Evolutionary conservation across 805 yeast species (phyloP).

Genomic region (Yarrowia yakushimensis): DNA sequence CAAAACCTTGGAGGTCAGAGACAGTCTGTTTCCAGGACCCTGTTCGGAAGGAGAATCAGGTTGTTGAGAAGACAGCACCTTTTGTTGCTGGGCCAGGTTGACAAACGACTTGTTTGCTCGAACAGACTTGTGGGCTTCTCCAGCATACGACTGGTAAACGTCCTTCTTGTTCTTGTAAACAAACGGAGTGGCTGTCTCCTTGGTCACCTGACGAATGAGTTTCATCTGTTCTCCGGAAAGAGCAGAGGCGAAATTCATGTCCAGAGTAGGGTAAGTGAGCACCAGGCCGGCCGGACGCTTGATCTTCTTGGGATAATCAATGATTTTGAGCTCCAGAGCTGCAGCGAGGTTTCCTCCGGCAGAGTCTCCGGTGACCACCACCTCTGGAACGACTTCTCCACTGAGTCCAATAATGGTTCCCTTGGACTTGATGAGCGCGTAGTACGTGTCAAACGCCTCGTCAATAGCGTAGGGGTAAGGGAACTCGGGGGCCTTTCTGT

Average conservation of each 20-base stretch:
- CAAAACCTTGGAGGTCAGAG: conserved; percentile 36
- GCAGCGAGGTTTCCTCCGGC: conserved; percentile 43
- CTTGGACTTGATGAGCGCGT: conserved; percentile 27
- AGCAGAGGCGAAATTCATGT: conserved; percentile 33
- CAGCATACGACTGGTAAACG: conserved; percentile 25
- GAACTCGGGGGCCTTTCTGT: conserved; percentile 49
- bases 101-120: conserved; percentile 14
- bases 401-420: conserved; percentile 27
- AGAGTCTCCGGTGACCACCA: conserved; percentile 47
- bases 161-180: conserved; percentile 30
- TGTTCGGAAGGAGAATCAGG: conserved; percentile 4
- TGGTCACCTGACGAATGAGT: conserved; percentile 31
- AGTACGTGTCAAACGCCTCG: conserved; percentile 36
- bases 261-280: conserved; percentile 35
- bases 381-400: conserved; percentile 29
- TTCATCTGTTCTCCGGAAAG: conserved; percentile 32
- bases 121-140: neutral
- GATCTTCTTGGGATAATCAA: conserved; percentile 7
- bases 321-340: conserved; percentile 34
- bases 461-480: conserved; percentile 49
- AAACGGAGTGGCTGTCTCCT: conserved; percentile 25
- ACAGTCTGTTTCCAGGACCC: conserved; percentile 28
- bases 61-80: neutral
- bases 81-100: neutral
- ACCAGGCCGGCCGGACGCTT: conserved; percentile 32